Evolutionary conservation across 1,284 basidiomycete species (phyloP), one percentile per base, ranked within the genome.

Genomic region (Hemileia vastatrix): DNA sequence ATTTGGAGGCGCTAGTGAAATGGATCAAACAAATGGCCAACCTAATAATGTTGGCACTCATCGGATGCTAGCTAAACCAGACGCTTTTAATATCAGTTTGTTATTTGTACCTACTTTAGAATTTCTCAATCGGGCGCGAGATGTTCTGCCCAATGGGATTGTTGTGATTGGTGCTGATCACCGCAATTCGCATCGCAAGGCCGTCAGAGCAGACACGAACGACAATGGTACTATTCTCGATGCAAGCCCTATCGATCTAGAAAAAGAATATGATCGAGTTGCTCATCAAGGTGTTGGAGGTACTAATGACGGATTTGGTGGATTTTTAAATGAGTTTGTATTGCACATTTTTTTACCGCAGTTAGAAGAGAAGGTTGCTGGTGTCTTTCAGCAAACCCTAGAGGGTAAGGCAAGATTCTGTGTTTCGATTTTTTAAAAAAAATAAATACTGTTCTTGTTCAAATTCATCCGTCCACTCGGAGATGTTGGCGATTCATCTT

Each of bases 21-120:
- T 64, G 21, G 63, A 64, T 27, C 36, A 50, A n/a, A 67, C 64
- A 19, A 55, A 55, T 8, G 54, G 23, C n/a, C 64, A 65, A 44
- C 55, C 64, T 19, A 53, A 50, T 32, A 66, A 61, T 4, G 65
- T 63, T 47, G 85, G 88, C 52, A 86, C 86, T 58, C 92, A 97
- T 78, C 84, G 88, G 23, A 79, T 88, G 19, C 81, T 98, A 31
- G 87, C 96, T 65, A 85, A 85, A 65, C 86, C 95, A 1, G 89
- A 97, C 74, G 88, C 91, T 0, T 97, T 97, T 79, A 92, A 96
- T 77, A 90, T 97, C 55, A 88, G 86, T 54, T 84, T 93, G 11
- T 80, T 99, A 11, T 96, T 98, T 77, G 89, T 90, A 68, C 94
- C 95, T 0, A 94, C 92, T 5, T 78, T 96, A 8, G 80, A 86